Evolutionary conservation across 441 rosid genomes (phyloP).

Genomic region (Adansonia grandidieri): DNA sequence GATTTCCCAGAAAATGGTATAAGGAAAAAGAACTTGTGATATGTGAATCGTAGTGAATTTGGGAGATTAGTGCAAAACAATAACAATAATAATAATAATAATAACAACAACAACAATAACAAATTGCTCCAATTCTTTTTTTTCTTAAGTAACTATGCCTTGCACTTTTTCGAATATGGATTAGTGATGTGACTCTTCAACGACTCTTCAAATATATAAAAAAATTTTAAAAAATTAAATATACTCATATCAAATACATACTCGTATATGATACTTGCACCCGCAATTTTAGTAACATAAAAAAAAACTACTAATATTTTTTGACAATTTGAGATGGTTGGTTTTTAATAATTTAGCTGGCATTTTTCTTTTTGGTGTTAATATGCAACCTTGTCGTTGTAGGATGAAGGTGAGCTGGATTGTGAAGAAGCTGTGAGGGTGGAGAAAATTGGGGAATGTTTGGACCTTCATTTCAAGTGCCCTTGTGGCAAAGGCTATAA

Average conservation of each 20-base stretch:
- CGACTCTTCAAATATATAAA: too few species aligned
- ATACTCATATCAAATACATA: too few species aligned
- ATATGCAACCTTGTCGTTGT: background rate
- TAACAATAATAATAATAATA: too few species aligned
- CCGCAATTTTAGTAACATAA: too few species aligned
- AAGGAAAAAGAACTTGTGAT: background rate
- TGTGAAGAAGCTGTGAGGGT: slow-evolving; percentile 51
- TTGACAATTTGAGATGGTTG: background rate
- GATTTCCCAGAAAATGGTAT: background rate
- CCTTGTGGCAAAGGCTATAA: slow-evolving; percentile 49
- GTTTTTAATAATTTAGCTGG: background rate
- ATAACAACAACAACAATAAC: too few species aligned
- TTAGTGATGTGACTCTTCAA: too few species aligned
- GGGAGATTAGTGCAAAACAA: too few species aligned
- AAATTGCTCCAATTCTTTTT: too few species aligned
- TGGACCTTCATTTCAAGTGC: slow-evolving; percentile 43
- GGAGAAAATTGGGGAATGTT: slow-evolving; percentile 46
- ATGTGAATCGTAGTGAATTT: background rate
- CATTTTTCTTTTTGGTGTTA: background rate
- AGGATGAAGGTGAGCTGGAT: slow-evolving; percentile 34
- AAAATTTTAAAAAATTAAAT: too few species aligned
- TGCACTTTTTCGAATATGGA: too few species aligned
- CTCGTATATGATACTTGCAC: too few species aligned
- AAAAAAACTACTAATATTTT: background rate
- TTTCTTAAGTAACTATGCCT: too few species aligned